Evolutionary conservation across 2,329 filamentous ascomycete species (phyloP).

Genomic region (Diaporthe citriasiana): DNA sequence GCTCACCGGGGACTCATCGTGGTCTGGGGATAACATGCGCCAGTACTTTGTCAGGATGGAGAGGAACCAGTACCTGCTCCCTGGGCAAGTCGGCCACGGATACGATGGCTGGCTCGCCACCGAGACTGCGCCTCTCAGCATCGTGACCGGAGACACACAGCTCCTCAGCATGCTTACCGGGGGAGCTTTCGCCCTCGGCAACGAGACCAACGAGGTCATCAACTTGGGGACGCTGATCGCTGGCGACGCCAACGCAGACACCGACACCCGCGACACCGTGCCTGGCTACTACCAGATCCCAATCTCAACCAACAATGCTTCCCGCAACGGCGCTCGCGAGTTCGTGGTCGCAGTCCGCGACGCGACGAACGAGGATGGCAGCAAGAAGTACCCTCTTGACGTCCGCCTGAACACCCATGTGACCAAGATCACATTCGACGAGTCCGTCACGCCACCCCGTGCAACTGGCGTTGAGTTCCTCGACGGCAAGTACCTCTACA

Average conservation of each 20-base stretch:
- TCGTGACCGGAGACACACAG: conserved; percentile 61
- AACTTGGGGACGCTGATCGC: conserved; percentile 28
- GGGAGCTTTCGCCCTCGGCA: conserved; percentile 34
- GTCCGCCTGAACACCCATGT: conserved; percentile 49
- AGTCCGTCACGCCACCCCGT: conserved; percentile 33
- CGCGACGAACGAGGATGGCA: conserved; percentile 48
- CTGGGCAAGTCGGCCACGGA: conserved; percentile 59
- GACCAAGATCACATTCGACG: conserved; percentile 44
- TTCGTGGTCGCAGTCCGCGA: conserved; percentile 57
- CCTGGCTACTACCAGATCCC: conserved; percentile 66
- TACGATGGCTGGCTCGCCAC: conserved; percentile 64
- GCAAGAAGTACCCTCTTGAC: conserved; percentile 58
- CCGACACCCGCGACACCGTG: conserved; percentile 77
- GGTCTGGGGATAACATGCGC: conserved; percentile 60
- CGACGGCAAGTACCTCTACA: conserved; percentile 44
- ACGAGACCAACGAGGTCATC: conserved; percentile 26
- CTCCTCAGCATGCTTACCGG: conserved; percentile 46
- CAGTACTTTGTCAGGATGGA: conserved; percentile 63
- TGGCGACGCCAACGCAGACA: conserved; percentile 51
- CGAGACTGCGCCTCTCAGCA: conserved; percentile 59
- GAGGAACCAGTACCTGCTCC: conserved; percentile 52
- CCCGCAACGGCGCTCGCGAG: conserved; percentile 49
- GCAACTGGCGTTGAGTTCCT: conserved; percentile 45
- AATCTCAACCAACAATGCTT: conserved; percentile 51
- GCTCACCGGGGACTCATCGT: conserved; percentile 20